Percentiles rank a stretch among this genome's conserved stretches.
phyloP scores from a whole-genome alignment of 2,329 filamentous ascomycete genomes.

The Aspergillus luchuensis region DNA sequence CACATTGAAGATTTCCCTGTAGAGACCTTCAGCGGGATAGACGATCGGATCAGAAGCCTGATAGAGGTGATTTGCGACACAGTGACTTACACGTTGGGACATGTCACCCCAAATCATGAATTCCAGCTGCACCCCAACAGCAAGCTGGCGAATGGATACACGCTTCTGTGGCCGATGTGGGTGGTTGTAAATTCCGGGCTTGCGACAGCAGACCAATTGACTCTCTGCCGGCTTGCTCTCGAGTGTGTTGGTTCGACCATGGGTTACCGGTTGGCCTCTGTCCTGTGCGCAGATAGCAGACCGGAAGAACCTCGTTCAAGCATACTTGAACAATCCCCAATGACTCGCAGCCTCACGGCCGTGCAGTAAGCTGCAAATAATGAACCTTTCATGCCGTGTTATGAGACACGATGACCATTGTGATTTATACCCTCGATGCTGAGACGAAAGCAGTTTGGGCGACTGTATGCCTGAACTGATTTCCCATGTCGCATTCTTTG shows the following conservation, averaged over 20 bases:
- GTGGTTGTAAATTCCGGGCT: background rate
- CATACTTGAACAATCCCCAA: too few species aligned
- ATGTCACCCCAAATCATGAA: background rate
- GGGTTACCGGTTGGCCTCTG: slow-evolving; percentile 1
- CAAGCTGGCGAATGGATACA: slow-evolving; percentile 4
- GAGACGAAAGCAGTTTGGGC: background rate
- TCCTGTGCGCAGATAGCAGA: background rate
- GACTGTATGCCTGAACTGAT: background rate
- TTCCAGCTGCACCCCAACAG: slow-evolving; percentile 1
- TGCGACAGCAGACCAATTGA: background rate
- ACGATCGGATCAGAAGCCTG: background rate
- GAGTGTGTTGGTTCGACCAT: background rate
- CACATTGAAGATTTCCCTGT: background rate
- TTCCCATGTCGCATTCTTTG: background rate
- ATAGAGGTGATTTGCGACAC: background rate
- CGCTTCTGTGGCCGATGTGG: slow-evolving; percentile 3
- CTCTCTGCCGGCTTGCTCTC: background rate
- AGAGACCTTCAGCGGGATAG: background rate
- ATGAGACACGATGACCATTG: background rate
- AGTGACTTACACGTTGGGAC: background rate
- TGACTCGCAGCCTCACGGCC: background rate
- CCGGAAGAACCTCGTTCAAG: too few species aligned
- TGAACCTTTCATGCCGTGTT: background rate
- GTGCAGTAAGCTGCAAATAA: background rate
- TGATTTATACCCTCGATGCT: background rate